A percentile compares a stretch with the other conserved stretches of the same genome.
phyloP scores from a whole-genome alignment of 805 yeast species.

The Sugiyamaella qingdaonensis region DNA sequence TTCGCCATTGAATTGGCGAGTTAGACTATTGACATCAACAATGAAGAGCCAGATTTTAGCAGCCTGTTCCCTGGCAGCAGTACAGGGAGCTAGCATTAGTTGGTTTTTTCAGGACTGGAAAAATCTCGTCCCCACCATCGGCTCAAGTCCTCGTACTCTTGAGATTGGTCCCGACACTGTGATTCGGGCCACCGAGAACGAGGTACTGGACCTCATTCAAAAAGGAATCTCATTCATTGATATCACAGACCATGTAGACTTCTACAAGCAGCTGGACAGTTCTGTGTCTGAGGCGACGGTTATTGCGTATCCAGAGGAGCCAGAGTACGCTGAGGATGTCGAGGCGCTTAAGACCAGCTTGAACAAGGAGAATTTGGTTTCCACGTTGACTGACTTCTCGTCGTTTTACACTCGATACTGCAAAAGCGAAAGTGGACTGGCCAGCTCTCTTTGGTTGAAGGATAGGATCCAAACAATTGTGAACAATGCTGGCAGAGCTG shows the following conservation, averaged over 20 bases:
- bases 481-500: slow-evolving; percentile 34
- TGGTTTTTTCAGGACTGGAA: slow-evolving; percentile 1
- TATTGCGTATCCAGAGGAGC: not conserved
- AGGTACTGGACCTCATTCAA: slow-evolving; percentile 30
- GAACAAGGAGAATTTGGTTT: not conserved
- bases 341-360: not conserved
- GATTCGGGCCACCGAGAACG: not conserved
- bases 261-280: slow-evolving; percentile 18
- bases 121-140: not conserved
- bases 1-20: not conserved
- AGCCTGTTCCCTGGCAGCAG: not conserved
- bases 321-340: not conserved
- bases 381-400: slow-evolving; percentile 35
- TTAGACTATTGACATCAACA: not conserved
- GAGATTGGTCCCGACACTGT: not conserved
- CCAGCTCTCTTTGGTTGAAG: slow-evolving; percentile 66
- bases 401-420: slow-evolving; percentile 73
- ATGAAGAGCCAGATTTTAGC: not conserved
- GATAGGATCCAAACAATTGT: slow-evolving; percentile 38
- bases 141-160: not conserved
- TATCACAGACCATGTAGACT: slow-evolving; percentile 39
- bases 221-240: slow-evolving; percentile 56
- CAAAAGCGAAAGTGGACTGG: slow-evolving; percentile 59
- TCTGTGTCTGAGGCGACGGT: not conserved
- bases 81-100: not conserved